Base-by-base conservation (phyloP, 2,329 filamentous ascomycete species). In the Phoma sp. region DNA sequence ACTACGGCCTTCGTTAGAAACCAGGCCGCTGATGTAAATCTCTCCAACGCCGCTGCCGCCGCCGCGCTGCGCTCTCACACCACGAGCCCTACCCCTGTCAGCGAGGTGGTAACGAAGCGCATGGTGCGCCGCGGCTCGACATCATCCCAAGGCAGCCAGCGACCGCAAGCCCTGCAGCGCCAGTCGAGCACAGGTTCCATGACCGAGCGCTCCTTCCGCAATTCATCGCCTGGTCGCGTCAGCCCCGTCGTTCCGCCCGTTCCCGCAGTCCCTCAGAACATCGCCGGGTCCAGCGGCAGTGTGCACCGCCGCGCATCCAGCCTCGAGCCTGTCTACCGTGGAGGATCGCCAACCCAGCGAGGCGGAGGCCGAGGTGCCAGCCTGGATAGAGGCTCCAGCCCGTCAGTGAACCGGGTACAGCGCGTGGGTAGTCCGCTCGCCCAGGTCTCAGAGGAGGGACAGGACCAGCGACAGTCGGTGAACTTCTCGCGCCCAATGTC, bases 1-100 rank as follows among this genome's bases (percentile, higher is more conserved):
- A 86, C 86, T 56, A 89, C 90, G 73, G 93, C 92, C 53, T 96
- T 93, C 76, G 83, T 89, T 69, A 87, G 84, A 64, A 87, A 83
- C 68, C 83, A 85, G 74, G 76, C 83, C 65, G 84, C 87, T 64
- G 84, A 84, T 74, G 80, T 79, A 55, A 86, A 85, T 53, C 82
- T 96, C 36, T 96, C 93, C 33, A 88, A 90, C 29, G 91, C 93
- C 6, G 93, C 93, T 11, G 93, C 93, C 6, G 92, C 92, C 14
- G 87, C 92, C 23, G 93, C 93, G 39, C 83, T 98, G 53, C 87
- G 89, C 69, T 90, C 89, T 38, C 86, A 90, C 63, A 88, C 91
- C 9, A 87, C 87, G 45, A 87, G 90, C 2, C 92, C 92, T 18
- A 93, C 88, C 45, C 87, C 87, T 64, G 88, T 96, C 51, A 88